Percentiles rank a stretch among this genome's conserved stretches.
phyloP scores from a whole-genome alignment of 2,329 filamentous ascomycete genomes.

The Penicillium digitatum region DNA sequence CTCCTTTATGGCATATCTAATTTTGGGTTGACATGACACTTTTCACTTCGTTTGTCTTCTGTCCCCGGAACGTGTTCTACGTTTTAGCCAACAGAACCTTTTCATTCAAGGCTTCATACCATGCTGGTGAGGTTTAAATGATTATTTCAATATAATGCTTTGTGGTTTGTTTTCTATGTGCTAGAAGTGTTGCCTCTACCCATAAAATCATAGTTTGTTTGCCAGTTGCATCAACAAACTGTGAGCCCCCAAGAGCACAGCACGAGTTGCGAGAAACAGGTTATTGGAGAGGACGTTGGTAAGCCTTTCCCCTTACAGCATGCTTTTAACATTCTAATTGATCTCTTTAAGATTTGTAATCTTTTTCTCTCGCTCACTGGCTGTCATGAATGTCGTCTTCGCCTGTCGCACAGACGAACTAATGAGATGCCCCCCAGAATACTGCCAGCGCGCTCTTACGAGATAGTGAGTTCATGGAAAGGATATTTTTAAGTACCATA shows the following conservation, averaged over 20 bases:
- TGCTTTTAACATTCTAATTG: no score
- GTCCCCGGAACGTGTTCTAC: background rate
- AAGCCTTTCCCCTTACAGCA: background rate
- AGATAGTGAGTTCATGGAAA: background rate
- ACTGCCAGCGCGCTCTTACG: background rate
- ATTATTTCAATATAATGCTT: background rate
- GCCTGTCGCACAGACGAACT: background rate
- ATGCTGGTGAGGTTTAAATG: background rate
- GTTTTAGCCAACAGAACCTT: background rate
- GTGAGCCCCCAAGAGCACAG: background rate
- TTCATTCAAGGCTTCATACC: background rate
- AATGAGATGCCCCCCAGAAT: background rate
- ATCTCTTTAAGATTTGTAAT: no score
- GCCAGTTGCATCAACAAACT: background rate
- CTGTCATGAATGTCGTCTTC: background rate
- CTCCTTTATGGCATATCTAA: no score
- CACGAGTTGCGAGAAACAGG: background rate
- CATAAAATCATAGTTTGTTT: background rate
- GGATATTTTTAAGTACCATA: background rate
- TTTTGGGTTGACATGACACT: background rate
- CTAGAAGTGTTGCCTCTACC: background rate
- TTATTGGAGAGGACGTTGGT: background rate
- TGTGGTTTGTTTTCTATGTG: background rate
- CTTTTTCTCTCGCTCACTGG: no score
- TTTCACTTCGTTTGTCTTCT: background rate